Percentiles rank a stretch among this genome's conserved stretches.
phyloP scores from a whole-genome alignment of 768 basidiomycete genomes.

The Mycena alexandri region DNA sequence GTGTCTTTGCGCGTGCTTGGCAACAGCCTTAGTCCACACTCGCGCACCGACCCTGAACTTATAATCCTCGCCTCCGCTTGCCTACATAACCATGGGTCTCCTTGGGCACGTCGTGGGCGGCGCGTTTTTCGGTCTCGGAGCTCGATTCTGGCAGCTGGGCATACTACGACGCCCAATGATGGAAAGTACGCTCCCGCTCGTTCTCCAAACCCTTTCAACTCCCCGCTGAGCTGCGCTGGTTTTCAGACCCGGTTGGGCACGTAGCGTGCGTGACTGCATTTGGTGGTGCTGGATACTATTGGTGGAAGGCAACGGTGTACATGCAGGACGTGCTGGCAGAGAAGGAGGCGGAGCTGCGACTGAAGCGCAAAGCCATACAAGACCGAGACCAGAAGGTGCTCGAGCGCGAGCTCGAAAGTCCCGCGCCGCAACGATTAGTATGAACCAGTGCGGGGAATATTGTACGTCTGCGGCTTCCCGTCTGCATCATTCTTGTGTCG shows the following conservation, averaged over 20 bases:
- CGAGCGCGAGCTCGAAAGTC: constrained; percentile 36
- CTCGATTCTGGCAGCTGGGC: constrained; percentile 87
- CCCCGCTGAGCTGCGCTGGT: constrained; percentile 11
- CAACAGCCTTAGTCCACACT: constrained; percentile 42
- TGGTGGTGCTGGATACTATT: constrained; percentile 77
- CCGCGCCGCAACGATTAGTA: neutral
- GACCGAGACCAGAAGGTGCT: constrained; percentile 50
- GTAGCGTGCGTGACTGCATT: constrained; percentile 76
- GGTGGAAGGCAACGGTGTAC: constrained; percentile 38
- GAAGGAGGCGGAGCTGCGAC: constrained; percentile 71
- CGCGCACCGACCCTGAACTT: neutral
- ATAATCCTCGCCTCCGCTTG: neutral
- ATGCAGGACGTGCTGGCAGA: constrained; percentile 61
- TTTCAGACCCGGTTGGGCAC: constrained; percentile 79
- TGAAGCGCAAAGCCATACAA: constrained; percentile 54
- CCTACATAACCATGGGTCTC: constrained; percentile 46
- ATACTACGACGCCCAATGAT: constrained; percentile 86
- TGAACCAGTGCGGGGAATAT: constrained; percentile 36
- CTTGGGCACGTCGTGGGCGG: constrained; percentile 81
- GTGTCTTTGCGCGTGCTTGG: constrained; percentile 16
- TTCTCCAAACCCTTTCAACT: neutral
- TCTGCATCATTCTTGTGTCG: neutral
- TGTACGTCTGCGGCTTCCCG: constrained; percentile 11
- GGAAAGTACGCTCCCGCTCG: constrained; percentile 70
- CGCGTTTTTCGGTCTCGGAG: constrained; percentile 85